These are phyloP conservation scores for Picea glauca DNA, from an alignment of 75 land plant genomes.

Conservation along the genomic window DNA sequence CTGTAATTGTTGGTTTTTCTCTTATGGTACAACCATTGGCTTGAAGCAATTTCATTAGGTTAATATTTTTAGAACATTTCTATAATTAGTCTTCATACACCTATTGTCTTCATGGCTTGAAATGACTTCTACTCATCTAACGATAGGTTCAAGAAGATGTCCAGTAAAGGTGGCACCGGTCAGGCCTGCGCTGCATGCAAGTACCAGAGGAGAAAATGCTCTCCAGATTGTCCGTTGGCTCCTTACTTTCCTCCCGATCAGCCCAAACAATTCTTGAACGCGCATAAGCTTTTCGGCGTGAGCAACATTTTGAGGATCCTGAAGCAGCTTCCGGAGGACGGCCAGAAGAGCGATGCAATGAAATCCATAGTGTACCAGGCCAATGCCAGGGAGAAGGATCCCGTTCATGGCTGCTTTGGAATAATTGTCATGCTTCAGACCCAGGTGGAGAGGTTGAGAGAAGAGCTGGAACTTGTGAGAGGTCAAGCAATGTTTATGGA, in stretches of 20 bases:
- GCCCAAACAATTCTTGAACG: slow-evolving; percentile 43
- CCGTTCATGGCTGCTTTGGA: slow-evolving; percentile 58
- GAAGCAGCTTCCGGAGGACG: slow-evolving; percentile 23
- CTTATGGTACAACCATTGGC: too few species aligned
- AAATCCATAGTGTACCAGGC: slow-evolving; percentile 58
- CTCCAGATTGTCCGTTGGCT: slow-evolving; percentile 39
- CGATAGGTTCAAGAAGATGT: not conserved
- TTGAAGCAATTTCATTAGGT: too few species aligned
- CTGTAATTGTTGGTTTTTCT: too few species aligned
- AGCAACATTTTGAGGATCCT: slow-evolving; percentile 56
- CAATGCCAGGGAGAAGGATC: slow-evolving; percentile 42
- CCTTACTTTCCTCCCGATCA: slow-evolving; percentile 50
- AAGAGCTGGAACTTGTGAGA: slow-evolving; percentile 27
- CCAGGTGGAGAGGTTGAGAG: slow-evolving; percentile 21
- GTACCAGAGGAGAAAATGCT: slow-evolving; percentile 50
- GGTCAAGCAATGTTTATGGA: slow-evolving; percentile 13
- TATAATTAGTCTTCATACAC: too few species aligned
- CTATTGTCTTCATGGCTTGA: too few species aligned
- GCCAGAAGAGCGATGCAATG: slow-evolving; percentile 40
- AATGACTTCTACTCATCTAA: too few species aligned
- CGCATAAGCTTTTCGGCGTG: slow-evolving; percentile 65
- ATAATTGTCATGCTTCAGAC: slow-evolving; percentile 27
- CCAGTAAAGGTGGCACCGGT: slow-evolving; percentile 8
- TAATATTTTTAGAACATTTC: too few species aligned
- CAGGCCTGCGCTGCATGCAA: slow-evolving; percentile 61